These are phyloP conservation scores for Verticillium albo-atrum DNA, from an alignment of 2,329 filamentous ascomycete species.

Conservation along the genomic window DNA sequence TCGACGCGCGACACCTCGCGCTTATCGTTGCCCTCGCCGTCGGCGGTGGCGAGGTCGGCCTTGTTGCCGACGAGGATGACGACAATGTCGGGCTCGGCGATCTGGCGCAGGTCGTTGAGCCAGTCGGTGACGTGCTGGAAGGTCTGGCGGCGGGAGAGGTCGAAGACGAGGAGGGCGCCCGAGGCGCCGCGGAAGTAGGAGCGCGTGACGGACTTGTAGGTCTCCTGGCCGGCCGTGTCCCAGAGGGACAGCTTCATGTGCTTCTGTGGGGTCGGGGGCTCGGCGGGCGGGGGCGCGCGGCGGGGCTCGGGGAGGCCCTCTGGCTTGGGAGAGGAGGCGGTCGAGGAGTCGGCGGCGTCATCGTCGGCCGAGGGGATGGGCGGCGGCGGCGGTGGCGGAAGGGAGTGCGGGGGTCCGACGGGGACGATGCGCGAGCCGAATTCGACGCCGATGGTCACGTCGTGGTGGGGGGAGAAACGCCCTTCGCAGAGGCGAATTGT, in stretches of 20 bases:
- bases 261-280: constrained; percentile 44
- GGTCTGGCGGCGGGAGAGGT: constrained; percentile 80
- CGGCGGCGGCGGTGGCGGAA: constrained; percentile 30
- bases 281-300: constrained; percentile 14
- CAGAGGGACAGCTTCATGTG: constrained; percentile 93
- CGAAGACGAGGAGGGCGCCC: constrained; percentile 80
- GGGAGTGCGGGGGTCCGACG: constrained; percentile 73
- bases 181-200: constrained; percentile 84
- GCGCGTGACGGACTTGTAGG: constrained; percentile 92
- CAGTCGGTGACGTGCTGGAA: constrained; percentile 88
- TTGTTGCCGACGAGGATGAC: constrained; percentile 97
- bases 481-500: constrained; percentile 96
- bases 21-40: constrained; percentile 43
- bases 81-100: constrained; percentile 92
- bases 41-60: constrained; percentile 62
- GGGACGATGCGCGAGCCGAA: constrained; percentile 92
- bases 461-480: constrained; percentile 89
- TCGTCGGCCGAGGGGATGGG: constrained; percentile 13
- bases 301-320: constrained; percentile 52
- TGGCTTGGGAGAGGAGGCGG: constrained; percentile 13
- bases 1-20: constrained; percentile 78
- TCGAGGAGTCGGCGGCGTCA: constrained; percentile 7
- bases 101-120: constrained; percentile 89
- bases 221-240: constrained; percentile 97
- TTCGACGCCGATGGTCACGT: constrained; percentile 96